phyloP scores from a whole-genome alignment of 305 asterid genomes.

The Caryopteris hybrid region DNA sequence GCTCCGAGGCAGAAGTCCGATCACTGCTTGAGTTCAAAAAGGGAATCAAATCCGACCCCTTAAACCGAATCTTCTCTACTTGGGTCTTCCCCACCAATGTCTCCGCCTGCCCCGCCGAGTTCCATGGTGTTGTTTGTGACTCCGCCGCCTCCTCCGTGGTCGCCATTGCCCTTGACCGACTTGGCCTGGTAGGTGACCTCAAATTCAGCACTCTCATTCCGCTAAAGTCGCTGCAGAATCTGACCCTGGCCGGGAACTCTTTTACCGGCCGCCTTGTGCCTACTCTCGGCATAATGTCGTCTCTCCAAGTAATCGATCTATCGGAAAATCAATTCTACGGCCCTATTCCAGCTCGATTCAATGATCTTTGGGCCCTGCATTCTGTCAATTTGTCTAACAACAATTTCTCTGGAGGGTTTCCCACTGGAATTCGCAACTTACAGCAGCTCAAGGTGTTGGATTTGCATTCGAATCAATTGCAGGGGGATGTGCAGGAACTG shows the following conservation, averaged over 20 bases:
- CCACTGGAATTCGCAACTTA: constrained; percentile 51
- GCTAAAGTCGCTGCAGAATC: constrained; percentile 44
- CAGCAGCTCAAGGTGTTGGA: constrained; percentile 75
- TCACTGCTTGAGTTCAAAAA: constrained; percentile 77
- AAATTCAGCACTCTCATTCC: constrained; percentile 58
- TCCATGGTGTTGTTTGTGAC: constrained; percentile 67
- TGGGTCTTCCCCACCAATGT: constrained; percentile 42
- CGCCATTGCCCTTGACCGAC: constrained; percentile 55
- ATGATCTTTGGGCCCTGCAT: constrained; percentile 61
- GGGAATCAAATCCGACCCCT: constrained; percentile 70
- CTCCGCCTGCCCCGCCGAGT: constrained; percentile 46
- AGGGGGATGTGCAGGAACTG: constrained; percentile 49
- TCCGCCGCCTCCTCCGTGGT: constrained; percentile 27
- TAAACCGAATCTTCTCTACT: constrained; percentile 39
- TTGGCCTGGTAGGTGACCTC: constrained; percentile 58
- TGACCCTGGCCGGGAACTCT: constrained; percentile 64
- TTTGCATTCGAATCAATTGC: constrained; percentile 56
- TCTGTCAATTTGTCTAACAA: constrained; percentile 60
- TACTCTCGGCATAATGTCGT: constrained; percentile 47
- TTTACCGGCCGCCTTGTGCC: constrained; percentile 79
- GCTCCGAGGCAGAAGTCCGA: constrained; percentile 48
- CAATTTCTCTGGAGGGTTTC: constrained; percentile 54
- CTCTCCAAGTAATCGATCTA: constrained; percentile 71
- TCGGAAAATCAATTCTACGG: constrained; percentile 68
- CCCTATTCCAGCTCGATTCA: constrained; percentile 59